These are phyloP conservation scores for Ophiostoma populinum DNA, from an alignment of 2,329 filamentous ascomycete species.

Conservation along the genomic window DNA sequence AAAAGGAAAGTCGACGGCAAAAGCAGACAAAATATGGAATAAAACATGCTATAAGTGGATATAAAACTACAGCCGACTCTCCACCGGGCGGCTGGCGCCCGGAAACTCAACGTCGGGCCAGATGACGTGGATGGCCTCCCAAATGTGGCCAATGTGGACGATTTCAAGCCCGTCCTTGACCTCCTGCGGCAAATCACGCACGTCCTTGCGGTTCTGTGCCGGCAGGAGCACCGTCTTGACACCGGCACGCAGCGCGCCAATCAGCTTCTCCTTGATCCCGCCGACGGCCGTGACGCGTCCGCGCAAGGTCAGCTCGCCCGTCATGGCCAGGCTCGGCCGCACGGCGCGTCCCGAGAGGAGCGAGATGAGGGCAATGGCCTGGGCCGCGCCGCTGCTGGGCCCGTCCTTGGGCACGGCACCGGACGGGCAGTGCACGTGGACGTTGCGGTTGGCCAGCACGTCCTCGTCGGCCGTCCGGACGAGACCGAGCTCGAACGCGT, in stretches of 20 bases:
- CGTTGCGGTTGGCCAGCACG: constrained; percentile 86
- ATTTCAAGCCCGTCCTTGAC: constrained; percentile 78
- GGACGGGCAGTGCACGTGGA: constrained; percentile 91
- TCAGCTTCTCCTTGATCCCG: constrained; percentile 97
- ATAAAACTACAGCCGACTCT: constrained; percentile 62
- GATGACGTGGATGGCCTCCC: constrained; percentile 78
- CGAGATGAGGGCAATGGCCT: constrained; percentile 83
- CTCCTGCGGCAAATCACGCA: constrained; percentile 76
- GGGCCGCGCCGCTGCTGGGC: constrained; percentile 72
- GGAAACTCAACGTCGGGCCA: constrained; percentile 88
- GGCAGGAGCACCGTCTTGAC: constrained; percentile 89
- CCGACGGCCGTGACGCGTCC: constrained; percentile 87
- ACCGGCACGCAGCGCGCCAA: constrained; percentile 79
- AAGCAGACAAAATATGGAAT: not conserved
- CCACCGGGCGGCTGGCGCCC: constrained; percentile 50
- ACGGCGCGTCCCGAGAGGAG: constrained; percentile 76
- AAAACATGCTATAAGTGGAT: constrained; percentile 4
- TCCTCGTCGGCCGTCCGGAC: constrained; percentile 68
- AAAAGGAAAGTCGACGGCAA: constrained; percentile 4
- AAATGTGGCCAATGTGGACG: constrained; percentile 81
- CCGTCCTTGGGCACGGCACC: constrained; percentile 94
- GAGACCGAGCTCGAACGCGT: constrained; percentile 79
- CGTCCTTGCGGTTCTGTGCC: constrained; percentile 78
- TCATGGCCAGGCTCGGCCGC: constrained; percentile 90
- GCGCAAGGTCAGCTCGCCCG: constrained; percentile 60